Conservation (phyloP, 306 rosid genomes). For the Phaseolus lunatus region DNA sequence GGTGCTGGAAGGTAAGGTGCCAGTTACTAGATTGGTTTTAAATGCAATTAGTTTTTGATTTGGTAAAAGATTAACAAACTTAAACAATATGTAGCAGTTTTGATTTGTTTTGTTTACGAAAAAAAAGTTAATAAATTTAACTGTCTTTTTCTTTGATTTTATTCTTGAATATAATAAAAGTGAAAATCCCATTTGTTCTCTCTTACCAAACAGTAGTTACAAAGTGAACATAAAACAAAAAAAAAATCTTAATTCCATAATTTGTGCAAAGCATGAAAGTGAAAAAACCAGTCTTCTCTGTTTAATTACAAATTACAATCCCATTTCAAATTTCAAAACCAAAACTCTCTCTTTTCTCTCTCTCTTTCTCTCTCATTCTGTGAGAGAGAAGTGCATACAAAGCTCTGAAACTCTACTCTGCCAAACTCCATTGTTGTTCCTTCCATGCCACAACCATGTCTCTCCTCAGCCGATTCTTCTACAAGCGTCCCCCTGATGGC, state of each 20-base stretch:
- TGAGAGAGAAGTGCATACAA: conserved; percentile 35
- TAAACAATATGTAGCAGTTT: background rate
- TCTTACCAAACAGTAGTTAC: conserved; percentile 1
- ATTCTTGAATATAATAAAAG: too few relatives aligned
- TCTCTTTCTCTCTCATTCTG: background rate
- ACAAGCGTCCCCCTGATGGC: conserved; percentile 96
- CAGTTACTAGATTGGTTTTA: too few relatives aligned
- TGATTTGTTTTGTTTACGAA: background rate
- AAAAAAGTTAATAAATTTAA: too few relatives aligned
- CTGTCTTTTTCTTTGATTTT: too few relatives aligned
- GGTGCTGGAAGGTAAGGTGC: background rate
- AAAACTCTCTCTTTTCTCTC: conserved; percentile 1
- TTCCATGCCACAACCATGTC: conserved; percentile 65
- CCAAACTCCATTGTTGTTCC: conserved; percentile 36
- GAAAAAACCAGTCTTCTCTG: background rate
- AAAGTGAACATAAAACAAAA: background rate
- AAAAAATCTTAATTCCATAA: background rate
- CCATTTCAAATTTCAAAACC: conserved; percentile 46
- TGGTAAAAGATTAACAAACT: background rate
- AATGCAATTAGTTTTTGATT: background rate
- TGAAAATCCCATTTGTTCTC: background rate
- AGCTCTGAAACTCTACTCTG: conserved; percentile 36
- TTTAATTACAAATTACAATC: background rate
- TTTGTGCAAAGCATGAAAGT: background rate
- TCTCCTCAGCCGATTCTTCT: conserved; percentile 91